Conservation (phyloP, 305 asterid genomes). For the Coffea humblotiana region DNA sequence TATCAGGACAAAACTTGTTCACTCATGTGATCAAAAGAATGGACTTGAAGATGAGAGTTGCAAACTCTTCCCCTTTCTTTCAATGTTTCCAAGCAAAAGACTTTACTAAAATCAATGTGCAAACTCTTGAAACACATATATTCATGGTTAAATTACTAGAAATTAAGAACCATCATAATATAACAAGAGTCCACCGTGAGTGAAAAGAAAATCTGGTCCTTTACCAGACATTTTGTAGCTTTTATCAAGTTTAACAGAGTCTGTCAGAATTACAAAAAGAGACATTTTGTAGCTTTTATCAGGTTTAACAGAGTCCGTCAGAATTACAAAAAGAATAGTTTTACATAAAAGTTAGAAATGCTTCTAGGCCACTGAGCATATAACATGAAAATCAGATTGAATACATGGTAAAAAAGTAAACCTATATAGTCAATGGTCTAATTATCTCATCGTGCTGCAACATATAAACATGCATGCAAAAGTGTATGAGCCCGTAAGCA, state of each 20-base stretch:
- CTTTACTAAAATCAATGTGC: background rate
- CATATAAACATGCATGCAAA: background rate
- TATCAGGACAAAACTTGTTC: background rate
- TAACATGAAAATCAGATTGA: background rate
- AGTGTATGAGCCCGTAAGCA: too few species aligned
- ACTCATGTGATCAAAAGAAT: background rate
- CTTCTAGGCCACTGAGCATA: background rate
- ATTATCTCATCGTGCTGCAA: background rate
- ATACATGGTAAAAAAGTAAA: background rate
- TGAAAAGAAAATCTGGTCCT: background rate
- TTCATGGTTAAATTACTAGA: background rate
- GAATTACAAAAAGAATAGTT: background rate
- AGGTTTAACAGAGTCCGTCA: background rate
- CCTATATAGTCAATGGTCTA: background rate
- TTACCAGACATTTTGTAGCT: background rate
- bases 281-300: too few species aligned
- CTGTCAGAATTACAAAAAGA: background rate
- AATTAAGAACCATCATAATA: background rate
- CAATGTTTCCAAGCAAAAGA: background rate
- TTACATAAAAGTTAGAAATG: background rate
- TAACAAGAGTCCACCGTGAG: slow-evolving; percentile 4
- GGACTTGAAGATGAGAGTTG: background rate
- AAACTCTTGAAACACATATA: background rate
- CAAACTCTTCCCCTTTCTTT: background rate
- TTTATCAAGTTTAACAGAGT: background rate